Conservation (phyloP, 2,329 filamentous ascomycete species). For the Colletotrichum aenigma region DNA sequence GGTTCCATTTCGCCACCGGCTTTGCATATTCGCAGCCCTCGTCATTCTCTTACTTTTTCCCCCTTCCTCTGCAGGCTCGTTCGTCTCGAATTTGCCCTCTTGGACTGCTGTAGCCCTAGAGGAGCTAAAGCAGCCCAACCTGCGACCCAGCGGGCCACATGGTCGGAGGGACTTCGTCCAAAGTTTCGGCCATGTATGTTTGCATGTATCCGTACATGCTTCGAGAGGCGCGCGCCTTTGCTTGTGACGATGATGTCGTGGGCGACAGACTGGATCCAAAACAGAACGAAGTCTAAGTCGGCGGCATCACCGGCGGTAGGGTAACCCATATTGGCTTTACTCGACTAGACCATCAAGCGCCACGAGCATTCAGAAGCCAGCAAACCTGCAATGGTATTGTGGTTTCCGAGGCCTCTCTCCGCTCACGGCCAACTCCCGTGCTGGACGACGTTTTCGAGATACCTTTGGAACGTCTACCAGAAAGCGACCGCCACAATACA, state of each 20-base stretch:
- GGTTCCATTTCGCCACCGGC: constrained; percentile 39
- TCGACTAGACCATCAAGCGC: neutral
- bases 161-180: constrained; percentile 12
- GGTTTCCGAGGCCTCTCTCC: neutral
- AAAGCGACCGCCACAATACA: neutral
- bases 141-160: constrained; percentile 18
- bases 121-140: constrained; percentile 15
- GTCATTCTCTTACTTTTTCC: neutral
- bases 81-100: constrained; percentile 21
- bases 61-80: neutral
- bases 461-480: neutral
- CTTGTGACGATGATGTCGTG: constrained; percentile 19
- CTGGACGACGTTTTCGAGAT: neutral
- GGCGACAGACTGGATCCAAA: neutral
- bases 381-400: neutral
- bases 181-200: constrained; percentile 15
- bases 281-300: constrained; percentile 10
- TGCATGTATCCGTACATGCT: constrained; percentile 1
- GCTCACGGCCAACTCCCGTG: neutral
- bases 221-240: constrained; percentile 19
- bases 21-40: constrained; percentile 32
- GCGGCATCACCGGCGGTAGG: constrained; percentile 7
- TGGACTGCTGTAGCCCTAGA: constrained; percentile 6
- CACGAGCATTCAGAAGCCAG: neutral
- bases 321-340: neutral